Conservation (phyloP, 208 protist species). For the Wallacemonas sp. region DNA sequence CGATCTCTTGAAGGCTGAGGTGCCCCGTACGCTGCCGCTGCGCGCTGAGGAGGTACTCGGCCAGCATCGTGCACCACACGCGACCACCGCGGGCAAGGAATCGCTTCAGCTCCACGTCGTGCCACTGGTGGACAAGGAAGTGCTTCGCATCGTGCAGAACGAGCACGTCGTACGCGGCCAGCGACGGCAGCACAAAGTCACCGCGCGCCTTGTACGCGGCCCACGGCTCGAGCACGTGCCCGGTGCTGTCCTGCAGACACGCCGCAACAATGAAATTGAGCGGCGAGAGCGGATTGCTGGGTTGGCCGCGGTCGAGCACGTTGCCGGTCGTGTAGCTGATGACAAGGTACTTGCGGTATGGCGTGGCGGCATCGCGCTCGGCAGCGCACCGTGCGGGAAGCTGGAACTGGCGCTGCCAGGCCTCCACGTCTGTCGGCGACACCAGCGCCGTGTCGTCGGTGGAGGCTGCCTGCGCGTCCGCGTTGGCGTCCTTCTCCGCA, state of each 20-base stretch:
- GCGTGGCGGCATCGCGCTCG: conserved; percentile 50
- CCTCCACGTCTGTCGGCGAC: conserved; percentile 38
- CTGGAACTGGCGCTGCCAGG: conserved; percentile 56
- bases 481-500: background rate
- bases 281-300: conserved; percentile 53
- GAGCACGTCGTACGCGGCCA: conserved; percentile 72
- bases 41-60: conserved; percentile 81
- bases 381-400: conserved; percentile 36
- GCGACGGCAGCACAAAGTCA: conserved; percentile 57
- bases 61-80: conserved; percentile 87
- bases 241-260: conserved; percentile 48
- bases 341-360: conserved; percentile 65
- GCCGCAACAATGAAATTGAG: conserved; percentile 68
- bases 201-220: conserved; percentile 52
- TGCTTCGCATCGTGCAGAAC: conserved; percentile 82
- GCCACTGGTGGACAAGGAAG: conserved; percentile 63
- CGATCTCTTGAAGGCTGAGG: conserved; percentile 58
- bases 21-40: conserved; percentile 58
- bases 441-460: conserved; percentile 18
- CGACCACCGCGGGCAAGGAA: conserved; percentile 81
- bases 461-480: background rate
- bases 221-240: conserved; percentile 69
- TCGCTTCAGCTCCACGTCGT: conserved; percentile 53
- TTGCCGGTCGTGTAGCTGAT: conserved; percentile 74
- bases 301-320: conserved; percentile 53